Conservation (phyloP, 805 yeast species). For the Barnettozyma siamensis region DNA sequence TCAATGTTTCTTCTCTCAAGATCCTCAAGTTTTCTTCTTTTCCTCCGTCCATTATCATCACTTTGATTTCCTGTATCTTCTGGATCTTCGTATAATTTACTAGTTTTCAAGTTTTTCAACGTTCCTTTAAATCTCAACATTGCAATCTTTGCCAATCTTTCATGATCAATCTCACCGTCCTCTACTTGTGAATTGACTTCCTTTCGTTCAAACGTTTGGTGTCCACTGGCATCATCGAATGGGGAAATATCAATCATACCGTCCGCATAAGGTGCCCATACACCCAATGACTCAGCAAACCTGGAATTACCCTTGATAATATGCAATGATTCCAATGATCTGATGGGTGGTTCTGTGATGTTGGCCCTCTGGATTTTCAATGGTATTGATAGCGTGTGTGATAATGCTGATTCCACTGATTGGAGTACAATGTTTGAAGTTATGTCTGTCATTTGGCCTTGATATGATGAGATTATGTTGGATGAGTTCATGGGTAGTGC, state of each 20-base stretch:
- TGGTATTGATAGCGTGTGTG: slow-evolving; percentile 36
- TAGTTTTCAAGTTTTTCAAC: slow-evolving; percentile 29
- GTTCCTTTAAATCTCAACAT: slow-evolving; percentile 60
- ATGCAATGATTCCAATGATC: slow-evolving; percentile 50
- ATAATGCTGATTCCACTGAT: slow-evolving; percentile 49
- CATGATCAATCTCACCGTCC: slow-evolving; percentile 8
- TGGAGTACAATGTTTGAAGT: slow-evolving; percentile 53
- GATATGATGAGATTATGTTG: slow-evolving; percentile 37
- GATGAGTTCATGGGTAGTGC: slow-evolving; percentile 67
- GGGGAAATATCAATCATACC: slow-evolving; percentile 63
- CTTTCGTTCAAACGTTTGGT: slow-evolving; percentile 28
- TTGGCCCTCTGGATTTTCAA: slow-evolving; percentile 30
- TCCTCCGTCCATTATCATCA: slow-evolving; percentile 15
- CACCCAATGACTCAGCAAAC: slow-evolving; percentile 55
- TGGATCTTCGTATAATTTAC: slow-evolving; percentile 35
- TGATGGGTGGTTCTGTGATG: slow-evolving; percentile 23
- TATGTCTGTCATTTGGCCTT: slow-evolving; percentile 29
- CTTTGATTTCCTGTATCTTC: slow-evolving; percentile 14
- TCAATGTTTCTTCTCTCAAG: slow-evolving; percentile 13
- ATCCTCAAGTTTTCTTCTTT: slow-evolving; percentile 3
- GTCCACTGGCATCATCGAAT: slow-evolving; percentile 39
- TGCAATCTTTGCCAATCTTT: slow-evolving; percentile 38
- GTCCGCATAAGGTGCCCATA: slow-evolving; percentile 72
- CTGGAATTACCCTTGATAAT: slow-evolving; percentile 58
- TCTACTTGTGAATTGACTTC: neutral